Conservation (phyloP, 2,329 filamentous ascomycete species). For the Aspergillus flavus region DNA sequence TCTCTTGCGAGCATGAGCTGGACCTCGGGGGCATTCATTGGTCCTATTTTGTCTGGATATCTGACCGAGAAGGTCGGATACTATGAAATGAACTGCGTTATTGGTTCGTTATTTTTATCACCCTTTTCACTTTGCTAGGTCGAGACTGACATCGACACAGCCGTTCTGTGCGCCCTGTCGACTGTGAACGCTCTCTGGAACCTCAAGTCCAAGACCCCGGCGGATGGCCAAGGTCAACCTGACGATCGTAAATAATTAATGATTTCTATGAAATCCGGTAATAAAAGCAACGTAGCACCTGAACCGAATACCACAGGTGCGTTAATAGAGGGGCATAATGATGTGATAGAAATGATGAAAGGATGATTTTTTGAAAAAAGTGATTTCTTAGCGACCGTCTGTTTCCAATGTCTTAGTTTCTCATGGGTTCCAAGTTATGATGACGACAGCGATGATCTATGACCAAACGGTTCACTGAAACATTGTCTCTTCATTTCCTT, state of each 20-base stretch:
- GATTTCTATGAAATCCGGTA: not conserved
- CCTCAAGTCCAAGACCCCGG: not conserved
- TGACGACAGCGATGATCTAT: not conserved
- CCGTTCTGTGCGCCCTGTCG: slow-evolving; percentile 20
- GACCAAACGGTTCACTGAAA: not conserved
- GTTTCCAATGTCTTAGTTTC: not conserved
- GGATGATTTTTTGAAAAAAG: not conserved
- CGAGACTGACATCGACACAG: slow-evolving; percentile 7
- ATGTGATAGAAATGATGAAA: not conserved
- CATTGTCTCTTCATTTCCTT: not conserved
- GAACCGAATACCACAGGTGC: not conserved
- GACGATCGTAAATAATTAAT: not conserved
- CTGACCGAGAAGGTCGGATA: slow-evolving; percentile 25
- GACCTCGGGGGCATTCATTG: slow-evolving; percentile 26
- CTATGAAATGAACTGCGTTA: slow-evolving; percentile 24
- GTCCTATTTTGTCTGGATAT: slow-evolving; percentile 25
- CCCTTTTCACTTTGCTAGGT: not conserved
- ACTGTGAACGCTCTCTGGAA: slow-evolving; percentile 5
- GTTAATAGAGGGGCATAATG: not conserved
- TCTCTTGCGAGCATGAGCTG: slow-evolving; percentile 29
- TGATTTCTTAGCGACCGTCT: not conserved
- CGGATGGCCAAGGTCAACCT: not conserved
- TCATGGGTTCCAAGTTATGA: not conserved
- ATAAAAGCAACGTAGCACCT: not conserved
- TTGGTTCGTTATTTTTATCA: slow-evolving; percentile 17